Base-by-base conservation (phyloP, 164 flowering plant genomes). In the Piper betle region DNA sequence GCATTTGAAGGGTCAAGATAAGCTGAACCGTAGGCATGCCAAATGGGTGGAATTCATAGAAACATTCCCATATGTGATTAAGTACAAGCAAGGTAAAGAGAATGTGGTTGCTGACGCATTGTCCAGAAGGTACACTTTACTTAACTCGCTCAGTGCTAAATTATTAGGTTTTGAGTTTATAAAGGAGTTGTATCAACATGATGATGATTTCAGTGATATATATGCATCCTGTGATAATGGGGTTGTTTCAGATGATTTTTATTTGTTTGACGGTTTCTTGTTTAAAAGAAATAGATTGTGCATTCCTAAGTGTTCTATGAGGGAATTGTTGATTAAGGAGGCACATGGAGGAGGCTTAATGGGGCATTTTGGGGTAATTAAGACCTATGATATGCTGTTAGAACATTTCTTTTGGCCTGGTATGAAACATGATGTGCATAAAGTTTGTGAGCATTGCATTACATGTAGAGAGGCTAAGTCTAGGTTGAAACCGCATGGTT, bases 151-250 rank as follows among this genome's bases (percentile, higher is more conserved):
- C 5, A 9, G 57, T 40, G 18, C 67, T 38, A 64, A 57, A 19
- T 41, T 64, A 42, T 48, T 64, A 52, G 60, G 60, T 37, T 64
- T 64, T 64, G 60, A 59, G 18, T 11, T 7, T 59, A 20, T 59
- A 59, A 64, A 64, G 20, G 62, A 64, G 5, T 41, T 57, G 60
- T 64, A 64, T 64, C 59, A n/a, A 15, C 12, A 33, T 52, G 68
- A 69, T 53, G 10, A 2, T 20, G 68, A 69, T 43, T 69, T 69
- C 60, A 33, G 43, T 54, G 57, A 39, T 39, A 53, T 59, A 19
- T 64, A 13, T 41, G 17, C 10, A 12, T 33, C 60, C 7, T 59
- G 72, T 64, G 55, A 64, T n/a, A n/a, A n/a, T n/a, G n/a, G n/a
- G n/a, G n/a, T n/a, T n/a, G n/a, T n/a, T n/a, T n/a, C n/a, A n/a